phyloP scores from a whole-genome alignment of 768 basidiomycete species.

The Termitomyces sp. region DNA sequence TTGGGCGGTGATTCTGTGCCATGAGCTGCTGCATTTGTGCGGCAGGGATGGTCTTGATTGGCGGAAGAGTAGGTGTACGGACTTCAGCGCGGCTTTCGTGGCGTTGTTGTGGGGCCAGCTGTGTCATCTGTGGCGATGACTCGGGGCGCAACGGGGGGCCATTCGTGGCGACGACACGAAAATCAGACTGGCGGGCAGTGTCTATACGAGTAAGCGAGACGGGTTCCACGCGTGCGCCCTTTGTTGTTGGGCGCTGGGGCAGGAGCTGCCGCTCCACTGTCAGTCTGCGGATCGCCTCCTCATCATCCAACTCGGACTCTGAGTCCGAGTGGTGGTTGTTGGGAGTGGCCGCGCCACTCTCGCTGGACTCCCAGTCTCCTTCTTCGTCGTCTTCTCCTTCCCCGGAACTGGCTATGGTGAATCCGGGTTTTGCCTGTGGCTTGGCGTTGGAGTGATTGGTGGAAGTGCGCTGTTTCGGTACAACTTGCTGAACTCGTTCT shows the following conservation, averaged over 20 bases:
- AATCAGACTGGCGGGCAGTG: conserved; percentile 31
- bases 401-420: conserved; percentile 49
- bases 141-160: conserved; percentile 1
- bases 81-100: conserved; percentile 4
- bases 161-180: conserved; percentile 12
- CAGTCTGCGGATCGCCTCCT: conserved; percentile 15
- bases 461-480: conserved; percentile 18
- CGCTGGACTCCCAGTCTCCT: conserved; percentile 68
- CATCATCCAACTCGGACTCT: conserved; percentile 30
- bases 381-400: conserved; percentile 54
- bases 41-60: conserved; percentile 7
- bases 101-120: neutral
- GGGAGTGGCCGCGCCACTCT: conserved; percentile 70
- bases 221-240: conserved; percentile 9
- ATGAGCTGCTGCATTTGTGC: conserved; percentile 7
- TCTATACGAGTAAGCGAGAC: conserved; percentile 25
- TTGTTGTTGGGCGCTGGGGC: conserved; percentile 2
- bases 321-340: conserved; percentile 42
- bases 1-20: conserved; percentile 1
- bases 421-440: conserved; percentile 41
- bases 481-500: conserved; percentile 23
- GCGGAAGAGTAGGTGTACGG: conserved; percentile 13
- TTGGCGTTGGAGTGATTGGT: conserved; percentile 17
- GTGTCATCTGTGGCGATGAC: neutral
- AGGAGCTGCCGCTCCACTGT: conserved; percentile 9